Base-by-base conservation (phyloP, 176 grass and related monocot species). In the Lolium rigidum region DNA sequence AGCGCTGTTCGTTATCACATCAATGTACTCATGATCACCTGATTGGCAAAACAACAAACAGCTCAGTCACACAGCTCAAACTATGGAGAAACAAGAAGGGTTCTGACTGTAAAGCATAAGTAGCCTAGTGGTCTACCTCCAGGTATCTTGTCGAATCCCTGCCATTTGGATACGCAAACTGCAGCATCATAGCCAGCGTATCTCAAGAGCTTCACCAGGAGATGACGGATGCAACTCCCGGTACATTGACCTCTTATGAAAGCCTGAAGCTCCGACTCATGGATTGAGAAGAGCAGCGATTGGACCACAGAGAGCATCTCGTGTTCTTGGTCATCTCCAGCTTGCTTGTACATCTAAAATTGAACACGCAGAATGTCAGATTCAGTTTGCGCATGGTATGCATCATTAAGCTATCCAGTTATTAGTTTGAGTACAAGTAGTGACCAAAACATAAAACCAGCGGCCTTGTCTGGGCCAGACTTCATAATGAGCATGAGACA, bases 21-120 rank as follows among this genome's bases (percentile, higher is more conserved):
- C 93, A n/a, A 98, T 89, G 24, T 98, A 98, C 81, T 98, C 96
- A 82, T 94, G 90, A 54, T 98, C 96, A 85, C 96, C 93, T 98
- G 83, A 21, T 81, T 56, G 80, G 17, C 15, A 59, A 59, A 62
- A 80, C 6, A 43, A 69, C 0, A 72, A 82, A 65, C 26, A 77
- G 25, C 39, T 74, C 41, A 70, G 79, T 14, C 15, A 17, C 4
- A 79, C 10, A n/a, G 2, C 57, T 41, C n/a, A 65, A 83, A 78
- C 77, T 52, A n/a, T 49, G 26, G 3, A 75, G 66, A 56, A 82
- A 77, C 14, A 49, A 46, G 41, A 46, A 71, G 68, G 0, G 5
- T 20, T 44, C 35, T 38, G 3, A 56, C 35, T 12, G 9, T 5
- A 49, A 78, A 48, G 31, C 8, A 44, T 44, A 44, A 44, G 41